Evolutionary conservation across 2,329 filamentous ascomycete genomes (phyloP), one percentile per base, ranked within the genome.

Genomic region (Aspergillus pseudotamarii): DNA sequence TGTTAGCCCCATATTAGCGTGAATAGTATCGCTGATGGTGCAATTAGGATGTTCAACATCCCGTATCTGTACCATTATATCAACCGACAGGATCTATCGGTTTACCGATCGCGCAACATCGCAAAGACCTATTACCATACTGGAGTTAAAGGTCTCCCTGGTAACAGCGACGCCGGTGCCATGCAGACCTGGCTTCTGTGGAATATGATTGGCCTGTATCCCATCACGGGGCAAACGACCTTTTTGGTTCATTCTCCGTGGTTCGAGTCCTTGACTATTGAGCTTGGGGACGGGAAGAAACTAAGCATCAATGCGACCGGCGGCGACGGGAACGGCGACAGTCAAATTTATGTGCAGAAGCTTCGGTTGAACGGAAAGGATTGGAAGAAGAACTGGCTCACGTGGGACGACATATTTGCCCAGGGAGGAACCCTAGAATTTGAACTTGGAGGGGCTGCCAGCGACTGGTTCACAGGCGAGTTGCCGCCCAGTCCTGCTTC

Each of bases 171-270:
- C 73, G 88, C 88, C 1, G 90, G 90, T 8, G 88, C 89, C 16
- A 91, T 92, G 89, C 88, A 92, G 72, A 87, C 85, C 9, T 91
- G 88, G 86, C 75, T 90, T 3, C 76, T 90, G 10, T 91, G 89
- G 86, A 86, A 85, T 66, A 89, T 90, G 83, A 83, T 91, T 43
- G 89, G 89, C 2, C 76, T 91, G 32, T 91, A 90, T 67, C 89
- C 89, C 1, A 79, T 91, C 65, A 89, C 88, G 0, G 88, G 88
- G 0, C 89, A 91, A 78, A 87, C 87, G 0, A 89, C 86, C 1
- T 91, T 91, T 72, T 79, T 91, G 19, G 81, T 91, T 58, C 85
- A 85, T 3, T 86, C 86, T 8, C 88, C 88, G 0, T 90, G 86
- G 86, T 88, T 89, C 71, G 75, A 76, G 1, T 81, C 86, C 45